Evolutionary conservation across 257 asterid genomes (phyloP).

Genomic region (Solanum habrochaites): DNA sequence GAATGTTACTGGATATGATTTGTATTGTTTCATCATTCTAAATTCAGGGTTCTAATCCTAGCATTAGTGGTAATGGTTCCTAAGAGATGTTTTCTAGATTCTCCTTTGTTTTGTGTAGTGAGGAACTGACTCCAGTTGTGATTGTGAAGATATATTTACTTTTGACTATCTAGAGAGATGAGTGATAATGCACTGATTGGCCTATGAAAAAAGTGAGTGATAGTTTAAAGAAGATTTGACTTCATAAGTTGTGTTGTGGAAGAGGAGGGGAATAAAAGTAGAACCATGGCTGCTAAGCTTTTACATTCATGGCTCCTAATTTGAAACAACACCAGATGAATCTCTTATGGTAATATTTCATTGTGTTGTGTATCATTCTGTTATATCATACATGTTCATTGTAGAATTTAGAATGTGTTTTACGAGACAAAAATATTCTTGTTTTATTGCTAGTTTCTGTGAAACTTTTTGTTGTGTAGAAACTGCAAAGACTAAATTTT

Average conservation of each 20-base stretch:
- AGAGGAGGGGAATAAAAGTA: constrained; percentile 2
- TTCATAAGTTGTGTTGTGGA: neutral
- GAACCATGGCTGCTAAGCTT: constrained; percentile 70
- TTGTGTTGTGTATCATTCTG: too few relatives aligned
- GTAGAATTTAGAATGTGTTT: too few relatives aligned
- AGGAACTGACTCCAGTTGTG: neutral
- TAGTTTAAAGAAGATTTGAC: neutral
- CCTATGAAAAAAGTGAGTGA: neutral
- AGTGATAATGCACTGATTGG: neutral
- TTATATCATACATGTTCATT: too few relatives aligned
- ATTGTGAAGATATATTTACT: neutral
- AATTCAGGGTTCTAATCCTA: neutral
- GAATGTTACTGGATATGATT: neutral
- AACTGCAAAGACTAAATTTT: too few relatives aligned
- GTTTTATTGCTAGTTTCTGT: too few relatives aligned
- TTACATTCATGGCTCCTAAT: constrained; percentile 57
- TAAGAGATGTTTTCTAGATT: neutral
- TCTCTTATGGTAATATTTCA: too few relatives aligned
- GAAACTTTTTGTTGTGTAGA: too few relatives aligned
- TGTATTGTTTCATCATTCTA: neutral
- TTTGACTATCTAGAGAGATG: neutral
- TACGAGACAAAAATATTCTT: too few relatives aligned
- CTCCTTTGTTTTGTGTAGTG: neutral
- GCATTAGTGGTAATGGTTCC: neutral
- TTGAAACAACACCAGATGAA: constrained; percentile 33